These are phyloP conservation scores for Singerocomus inundabilis DNA, from an alignment of 1,284 basidiomycete species.

Conservation along the genomic window DNA sequence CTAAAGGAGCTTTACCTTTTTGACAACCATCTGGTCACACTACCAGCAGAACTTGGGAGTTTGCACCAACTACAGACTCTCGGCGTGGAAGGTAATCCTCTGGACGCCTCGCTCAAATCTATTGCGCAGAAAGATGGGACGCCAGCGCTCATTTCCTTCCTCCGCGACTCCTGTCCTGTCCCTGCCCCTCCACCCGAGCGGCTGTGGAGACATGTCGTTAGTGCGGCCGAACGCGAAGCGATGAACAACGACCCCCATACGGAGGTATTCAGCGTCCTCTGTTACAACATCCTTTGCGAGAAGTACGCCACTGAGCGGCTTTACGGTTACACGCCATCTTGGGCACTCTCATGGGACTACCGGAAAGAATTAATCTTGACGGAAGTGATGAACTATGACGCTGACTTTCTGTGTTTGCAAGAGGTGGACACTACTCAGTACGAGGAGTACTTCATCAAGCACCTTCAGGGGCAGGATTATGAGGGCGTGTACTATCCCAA, in stretches of 20 bases:
- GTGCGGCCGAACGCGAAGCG: constrained; percentile 64
- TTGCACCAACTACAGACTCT: constrained; percentile 92
- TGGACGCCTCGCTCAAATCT: constrained; percentile 75
- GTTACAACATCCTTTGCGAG: constrained; percentile 96
- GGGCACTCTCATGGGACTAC: constrained; percentile 96
- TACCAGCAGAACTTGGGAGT: constrained; percentile 88
- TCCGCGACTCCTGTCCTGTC: constrained; percentile 86
- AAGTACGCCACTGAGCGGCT: constrained; percentile 86
- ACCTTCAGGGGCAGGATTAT: constrained; percentile 79
- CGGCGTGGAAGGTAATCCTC: constrained; percentile 94
- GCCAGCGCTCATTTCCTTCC: constrained; percentile 79
- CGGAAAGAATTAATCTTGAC: constrained; percentile 88
- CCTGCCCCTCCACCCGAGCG: constrained; percentile 84
- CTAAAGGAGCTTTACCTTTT: constrained; percentile 94
- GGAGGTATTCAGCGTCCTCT: constrained; percentile 80
- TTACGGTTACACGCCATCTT: constrained; percentile 96
- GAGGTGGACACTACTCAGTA: constrained; percentile 95
- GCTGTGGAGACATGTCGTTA: constrained; percentile 76
- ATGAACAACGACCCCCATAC: constrained; percentile 53
- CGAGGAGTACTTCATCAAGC: constrained; percentile 88
- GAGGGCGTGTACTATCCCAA: constrained; percentile 95
- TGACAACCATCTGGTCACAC: constrained; percentile 86
- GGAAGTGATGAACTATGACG: constrained; percentile 81
- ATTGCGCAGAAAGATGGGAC: constrained; percentile 95
- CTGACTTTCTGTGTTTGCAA: constrained; percentile 93